Percentiles rank a stretch among this genome's conserved stretches.
Evolutionary conservation across 1,139 yeast species (phyloP).

Genomic region (Saccharomyces uvarum): DNA sequence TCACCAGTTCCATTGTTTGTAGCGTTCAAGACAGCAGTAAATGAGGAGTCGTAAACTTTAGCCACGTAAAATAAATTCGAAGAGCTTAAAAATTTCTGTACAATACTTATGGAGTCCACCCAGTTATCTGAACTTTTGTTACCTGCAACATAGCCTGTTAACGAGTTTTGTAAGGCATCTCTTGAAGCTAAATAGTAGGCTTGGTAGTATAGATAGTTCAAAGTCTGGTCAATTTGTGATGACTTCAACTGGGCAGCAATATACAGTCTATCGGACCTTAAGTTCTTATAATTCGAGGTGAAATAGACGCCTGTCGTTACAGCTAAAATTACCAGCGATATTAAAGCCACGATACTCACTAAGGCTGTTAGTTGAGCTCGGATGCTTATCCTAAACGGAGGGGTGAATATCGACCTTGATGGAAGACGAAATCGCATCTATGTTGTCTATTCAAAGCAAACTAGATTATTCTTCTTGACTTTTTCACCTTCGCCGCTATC

Average conservation of each 20-base stretch:
- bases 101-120: constrained; percentile 34
- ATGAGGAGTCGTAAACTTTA: constrained; percentile 8
- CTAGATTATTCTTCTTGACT: not conserved
- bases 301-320: constrained; percentile 76
- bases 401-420: constrained; percentile 8
- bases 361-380: constrained; percentile 69
- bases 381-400: constrained; percentile 35
- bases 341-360: constrained; percentile 66
- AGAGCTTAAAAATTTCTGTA: constrained; percentile 35
- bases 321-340: constrained; percentile 70
- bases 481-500: not conserved
- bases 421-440: not conserved
- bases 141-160: constrained; percentile 63
- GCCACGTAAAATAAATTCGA: constrained; percentile 3
- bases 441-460: not conserved
- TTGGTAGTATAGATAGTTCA: constrained; percentile 60
- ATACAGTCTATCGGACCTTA: constrained; percentile 63
- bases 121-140: constrained; percentile 48
- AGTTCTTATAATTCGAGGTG: constrained; percentile 50
- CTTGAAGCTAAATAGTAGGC: constrained; percentile 59
- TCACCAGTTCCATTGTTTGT: constrained; percentile 36
- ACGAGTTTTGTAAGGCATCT: constrained; percentile 52
- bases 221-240: constrained; percentile 65
- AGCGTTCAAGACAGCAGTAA: constrained; percentile 33
- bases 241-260: constrained; percentile 77